These are phyloP conservation scores for Ophiostoma australiae DNA, from an alignment of 2,329 filamentous ascomycete genomes.

Conservation along the genomic window DNA sequence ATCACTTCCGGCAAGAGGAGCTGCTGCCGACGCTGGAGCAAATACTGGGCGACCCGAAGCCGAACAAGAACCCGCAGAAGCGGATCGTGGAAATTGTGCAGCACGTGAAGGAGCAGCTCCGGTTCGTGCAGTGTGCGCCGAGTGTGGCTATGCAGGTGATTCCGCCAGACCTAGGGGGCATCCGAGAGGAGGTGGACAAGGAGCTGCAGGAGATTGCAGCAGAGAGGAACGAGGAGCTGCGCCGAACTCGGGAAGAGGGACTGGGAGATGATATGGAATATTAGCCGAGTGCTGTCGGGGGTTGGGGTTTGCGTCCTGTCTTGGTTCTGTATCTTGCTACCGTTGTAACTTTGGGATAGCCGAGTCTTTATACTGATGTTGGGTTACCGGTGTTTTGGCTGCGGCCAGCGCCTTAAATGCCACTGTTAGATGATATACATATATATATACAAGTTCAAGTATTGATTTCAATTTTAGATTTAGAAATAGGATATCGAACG, in stretches of 20 bases:
- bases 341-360: too few relatives aligned
- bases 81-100: conserved; percentile 71
- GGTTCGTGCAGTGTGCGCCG: conserved; percentile 78
- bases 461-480: neutral
- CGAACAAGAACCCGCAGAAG: conserved; percentile 75
- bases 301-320: neutral
- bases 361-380: neutral
- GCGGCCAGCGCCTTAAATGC: too few relatives aligned
- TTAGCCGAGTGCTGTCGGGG: neutral
- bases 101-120: conserved; percentile 76
- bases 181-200: conserved; percentile 65
- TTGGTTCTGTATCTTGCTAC: neutral
- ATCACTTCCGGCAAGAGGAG: conserved; percentile 82
- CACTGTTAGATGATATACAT: neutral
- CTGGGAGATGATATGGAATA: conserved; percentile 53
- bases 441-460: neutral
- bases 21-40: conserved; percentile 82
- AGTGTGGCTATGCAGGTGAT: conserved; percentile 81
- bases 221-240: conserved; percentile 44
- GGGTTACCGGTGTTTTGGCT: neutral
- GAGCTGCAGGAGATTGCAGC: conserved; percentile 54
- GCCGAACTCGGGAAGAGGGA: conserved; percentile 53
- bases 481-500: neutral
- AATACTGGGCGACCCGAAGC: conserved; percentile 60
- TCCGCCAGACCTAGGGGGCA: conserved; percentile 66